Conservation (phyloP, 345 rosid genomes). For the Theobroma cacao region DNA sequence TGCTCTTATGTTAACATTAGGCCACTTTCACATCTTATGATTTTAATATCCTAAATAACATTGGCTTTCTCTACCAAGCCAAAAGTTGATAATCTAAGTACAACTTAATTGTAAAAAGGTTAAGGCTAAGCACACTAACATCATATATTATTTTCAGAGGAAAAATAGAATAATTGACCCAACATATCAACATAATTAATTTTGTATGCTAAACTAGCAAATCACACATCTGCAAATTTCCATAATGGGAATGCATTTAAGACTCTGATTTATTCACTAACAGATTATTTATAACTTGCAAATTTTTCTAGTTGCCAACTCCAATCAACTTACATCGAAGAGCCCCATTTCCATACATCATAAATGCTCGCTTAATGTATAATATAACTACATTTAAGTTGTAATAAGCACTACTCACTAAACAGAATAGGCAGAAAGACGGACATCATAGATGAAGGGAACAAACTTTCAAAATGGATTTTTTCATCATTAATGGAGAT, state of each 20-base stretch:
- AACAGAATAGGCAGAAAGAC: neutral
- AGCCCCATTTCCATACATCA: neutral
- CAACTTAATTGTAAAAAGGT: too few relatives aligned
- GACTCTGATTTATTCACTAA: neutral
- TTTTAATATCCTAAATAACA: too few relatives aligned
- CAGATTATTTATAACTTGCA: neutral
- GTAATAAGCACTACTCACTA: neutral
- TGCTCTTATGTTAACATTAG: too few relatives aligned
- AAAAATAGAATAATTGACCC: neutral
- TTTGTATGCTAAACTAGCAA: neutral
- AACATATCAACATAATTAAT: neutral
- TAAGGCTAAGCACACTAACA: too few relatives aligned
- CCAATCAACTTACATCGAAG: neutral
- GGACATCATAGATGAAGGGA: too few relatives aligned
- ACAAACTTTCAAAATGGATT: too few relatives aligned
- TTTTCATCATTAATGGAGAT: too few relatives aligned
- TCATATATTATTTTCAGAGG: neutral
- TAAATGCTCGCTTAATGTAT: slow-evolving; percentile 1
- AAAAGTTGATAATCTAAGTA: too few relatives aligned
- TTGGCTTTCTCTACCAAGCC: too few relatives aligned
- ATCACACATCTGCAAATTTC: neutral
- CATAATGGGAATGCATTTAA: neutral
- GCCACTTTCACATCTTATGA: too few relatives aligned
- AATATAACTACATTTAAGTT: neutral
- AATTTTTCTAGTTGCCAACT: neutral